Conservation (phyloP, 345 rosid genomes). For the Eucalyptus viminalis region DNA sequence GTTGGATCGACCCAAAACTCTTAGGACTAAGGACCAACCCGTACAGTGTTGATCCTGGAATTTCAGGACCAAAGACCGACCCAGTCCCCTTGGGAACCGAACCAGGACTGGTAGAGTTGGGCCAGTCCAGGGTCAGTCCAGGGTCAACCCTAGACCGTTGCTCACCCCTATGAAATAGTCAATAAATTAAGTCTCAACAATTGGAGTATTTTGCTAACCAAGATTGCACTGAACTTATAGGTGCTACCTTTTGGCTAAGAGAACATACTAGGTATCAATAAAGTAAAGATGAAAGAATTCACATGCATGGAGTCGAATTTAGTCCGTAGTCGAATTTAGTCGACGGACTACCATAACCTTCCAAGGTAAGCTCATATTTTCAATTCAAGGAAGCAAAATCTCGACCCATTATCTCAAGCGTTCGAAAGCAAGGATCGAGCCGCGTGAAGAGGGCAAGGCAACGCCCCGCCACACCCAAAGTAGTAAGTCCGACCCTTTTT, state of each 20-base stretch:
- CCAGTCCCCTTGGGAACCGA: too few species aligned
- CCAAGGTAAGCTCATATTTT: not conserved
- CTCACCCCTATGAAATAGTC: not conserved
- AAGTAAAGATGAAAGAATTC: not conserved
- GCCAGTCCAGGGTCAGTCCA: too few species aligned
- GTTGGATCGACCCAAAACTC: too few species aligned
- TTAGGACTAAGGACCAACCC: too few species aligned
- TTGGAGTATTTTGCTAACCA: not conserved
- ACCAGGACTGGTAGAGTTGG: too few species aligned
- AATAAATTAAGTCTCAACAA: not conserved
- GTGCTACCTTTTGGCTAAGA: not conserved
- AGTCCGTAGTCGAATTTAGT: not conserved
- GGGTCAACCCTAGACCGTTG: too few species aligned
- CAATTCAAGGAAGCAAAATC: not conserved
- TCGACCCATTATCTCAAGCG: not conserved
- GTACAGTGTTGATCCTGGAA: too few species aligned
- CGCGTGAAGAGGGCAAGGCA: not conserved
- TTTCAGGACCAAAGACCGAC: too few species aligned
- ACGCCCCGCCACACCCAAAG: not conserved
- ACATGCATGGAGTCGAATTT: not conserved
- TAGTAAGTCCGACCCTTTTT: not conserved
- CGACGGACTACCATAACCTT: not conserved
- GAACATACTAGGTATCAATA: not conserved
- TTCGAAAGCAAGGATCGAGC: not conserved
- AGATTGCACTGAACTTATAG: not conserved